Percentiles rank a stretch among this genome's conserved stretches.
phyloP scores from a whole-genome alignment of 164 flowering plant genomes.

The Vitis rupestris region DNA sequence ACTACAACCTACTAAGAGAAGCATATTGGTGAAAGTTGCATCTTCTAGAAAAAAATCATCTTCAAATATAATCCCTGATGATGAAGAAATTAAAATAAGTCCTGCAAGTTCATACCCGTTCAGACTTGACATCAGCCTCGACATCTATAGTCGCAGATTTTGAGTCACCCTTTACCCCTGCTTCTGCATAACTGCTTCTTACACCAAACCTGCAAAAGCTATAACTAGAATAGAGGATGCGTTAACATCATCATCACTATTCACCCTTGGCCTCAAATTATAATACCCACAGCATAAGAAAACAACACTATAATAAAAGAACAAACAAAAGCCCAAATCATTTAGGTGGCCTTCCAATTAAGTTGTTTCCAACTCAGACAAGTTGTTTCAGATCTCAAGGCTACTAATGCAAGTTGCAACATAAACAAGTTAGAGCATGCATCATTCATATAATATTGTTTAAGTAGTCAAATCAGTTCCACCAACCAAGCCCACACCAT shows the following conservation, averaged over 20 bases:
- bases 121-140: slow-evolving; percentile 75
- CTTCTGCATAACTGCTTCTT: slow-evolving; percentile 60
- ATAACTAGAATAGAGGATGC: background rate
- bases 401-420: background rate
- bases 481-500: too few species aligned
- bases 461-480: too few species aligned
- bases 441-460: too few species aligned
- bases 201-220: slow-evolving; percentile 40
- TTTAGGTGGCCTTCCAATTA: background rate
- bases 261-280: background rate
- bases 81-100: slow-evolving; percentile 2
- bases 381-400: background rate
- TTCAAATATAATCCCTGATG: background rate
- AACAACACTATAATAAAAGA: background rate
- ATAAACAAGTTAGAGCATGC: background rate
- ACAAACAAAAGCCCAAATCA: background rate
- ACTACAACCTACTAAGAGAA: slow-evolving; percentile 71
- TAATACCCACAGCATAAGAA: background rate
- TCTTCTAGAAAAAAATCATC: slow-evolving; percentile 4
- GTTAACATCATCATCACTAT: background rate
- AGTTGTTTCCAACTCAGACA: background rate
- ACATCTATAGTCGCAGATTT: slow-evolving; percentile 66
- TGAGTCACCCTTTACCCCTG: slow-evolving; percentile 41
- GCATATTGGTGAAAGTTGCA: slow-evolving; percentile 6
- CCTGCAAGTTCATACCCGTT: slow-evolving; percentile 45